A percentile compares a stretch with the other conserved stretches of the same genome.
These are phyloP conservation scores for Ogataea pini DNA, from an alignment of 805 yeast species.

Conservation along the genomic window DNA sequence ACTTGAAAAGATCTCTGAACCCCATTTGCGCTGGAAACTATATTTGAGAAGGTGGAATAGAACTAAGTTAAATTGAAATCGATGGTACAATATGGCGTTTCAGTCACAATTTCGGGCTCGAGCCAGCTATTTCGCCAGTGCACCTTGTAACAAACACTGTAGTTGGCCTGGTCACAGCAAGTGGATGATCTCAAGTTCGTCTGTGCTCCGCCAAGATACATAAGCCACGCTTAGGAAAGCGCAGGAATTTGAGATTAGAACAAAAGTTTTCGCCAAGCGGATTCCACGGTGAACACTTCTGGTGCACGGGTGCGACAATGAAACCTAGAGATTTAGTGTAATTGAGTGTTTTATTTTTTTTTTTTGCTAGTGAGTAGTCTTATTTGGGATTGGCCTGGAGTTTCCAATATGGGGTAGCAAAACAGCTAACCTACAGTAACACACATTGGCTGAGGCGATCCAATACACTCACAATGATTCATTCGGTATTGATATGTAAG, in stretches of 20 bases:
- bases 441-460: too few relatives aligned
- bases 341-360: too few relatives aligned
- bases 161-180: background rate
- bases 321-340: too few relatives aligned
- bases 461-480: constrained; percentile 23
- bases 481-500: constrained; percentile 30
- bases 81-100: too few relatives aligned
- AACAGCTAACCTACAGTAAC: too few relatives aligned
- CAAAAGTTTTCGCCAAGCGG: constrained; percentile 10
- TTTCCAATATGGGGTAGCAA: too few relatives aligned
- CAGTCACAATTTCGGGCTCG: too few relatives aligned
- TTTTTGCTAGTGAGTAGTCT: background rate
- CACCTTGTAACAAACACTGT: background rate
- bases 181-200: too few relatives aligned
- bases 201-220: background rate
- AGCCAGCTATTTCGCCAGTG: background rate
- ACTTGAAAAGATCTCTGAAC: constrained; percentile 16
- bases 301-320: constrained; percentile 3
- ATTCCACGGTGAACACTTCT: constrained; percentile 4
- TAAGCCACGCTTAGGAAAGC: background rate
- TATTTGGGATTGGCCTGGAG: too few relatives aligned
- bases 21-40: constrained; percentile 12
- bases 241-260: constrained; percentile 4
- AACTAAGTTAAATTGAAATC: too few relatives aligned
- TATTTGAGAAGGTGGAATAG: too few relatives aligned